Percentiles rank a stretch among this genome's conserved stretches.
Conservation (phyloP, 2,329 filamentous ascomycete genomes). For the Aspergillus piperis region DNA sequence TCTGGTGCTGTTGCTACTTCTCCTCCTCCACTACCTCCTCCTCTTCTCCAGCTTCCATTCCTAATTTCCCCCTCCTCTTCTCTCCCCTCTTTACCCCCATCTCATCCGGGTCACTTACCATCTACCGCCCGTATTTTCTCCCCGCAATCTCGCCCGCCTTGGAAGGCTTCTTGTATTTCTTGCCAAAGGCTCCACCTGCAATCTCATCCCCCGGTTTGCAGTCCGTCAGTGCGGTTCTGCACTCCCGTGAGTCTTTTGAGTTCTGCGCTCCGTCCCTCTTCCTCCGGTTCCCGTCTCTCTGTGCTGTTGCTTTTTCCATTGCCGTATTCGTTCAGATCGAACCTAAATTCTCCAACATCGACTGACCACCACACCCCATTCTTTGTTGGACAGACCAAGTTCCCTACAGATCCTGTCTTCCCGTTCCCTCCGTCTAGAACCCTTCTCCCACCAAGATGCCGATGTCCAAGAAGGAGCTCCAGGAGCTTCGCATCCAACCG, state of each 20-base stretch:
- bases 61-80: conserved; percentile 1
- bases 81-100: conserved; percentile 10
- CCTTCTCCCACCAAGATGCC: not conserved
- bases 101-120: conserved; percentile 9
- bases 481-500: conserved; percentile 39
- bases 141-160: conserved; percentile 7
- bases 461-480: conserved; percentile 34
- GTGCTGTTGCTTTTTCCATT: not conserved
- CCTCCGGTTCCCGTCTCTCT: conserved; percentile 2
- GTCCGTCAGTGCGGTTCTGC: conserved; percentile 3
- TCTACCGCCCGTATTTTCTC: conserved; percentile 1
- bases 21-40: conserved; percentile 7
- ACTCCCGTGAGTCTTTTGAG: conserved; percentile 9
- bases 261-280: not conserved
- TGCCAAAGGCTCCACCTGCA: conserved; percentile 7
- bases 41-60: not conserved
- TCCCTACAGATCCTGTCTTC: conserved; percentile 1
- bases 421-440: not conserved
- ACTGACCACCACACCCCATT: not conserved
- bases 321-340: not conserved
- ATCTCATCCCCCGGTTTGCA: not conserved
- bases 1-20: conserved; percentile 10
- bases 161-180: conserved; percentile 4
- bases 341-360: not conserved
- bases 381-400: conserved; percentile 1